Evolutionary conservation across 2,329 filamentous ascomycete genomes (phyloP), one percentile per base, ranked within the genome.

Genomic region (Helotiales sp.): DNA sequence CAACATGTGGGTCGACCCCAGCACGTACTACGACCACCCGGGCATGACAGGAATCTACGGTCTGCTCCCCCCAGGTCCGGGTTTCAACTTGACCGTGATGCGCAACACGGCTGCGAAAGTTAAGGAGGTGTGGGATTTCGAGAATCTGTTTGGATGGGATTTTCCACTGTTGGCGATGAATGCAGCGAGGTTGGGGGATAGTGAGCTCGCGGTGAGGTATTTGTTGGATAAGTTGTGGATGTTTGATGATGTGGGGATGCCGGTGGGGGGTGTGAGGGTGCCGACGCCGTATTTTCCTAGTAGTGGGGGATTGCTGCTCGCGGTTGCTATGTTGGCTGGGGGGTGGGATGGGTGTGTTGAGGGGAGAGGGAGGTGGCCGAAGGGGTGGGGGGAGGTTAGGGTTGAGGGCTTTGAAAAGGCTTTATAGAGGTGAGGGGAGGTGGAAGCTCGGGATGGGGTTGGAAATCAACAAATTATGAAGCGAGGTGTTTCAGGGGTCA

Each of bases 271-370:
- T 0, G 77, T 79, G 4, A 79, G 82, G 49, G 86, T 87, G 8
- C 80, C 85, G 1, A 87, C 86, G 30, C 86, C 86, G 10, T 88
- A 88, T 74, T 86, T 88, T 65, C 86, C 86, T 0, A 82, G 81
- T 22, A 80, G 81, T 40, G 80, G 82, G 2, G 80, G 80, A 1
- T 77, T 88, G 66, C 70, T 88, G 71, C 73, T 86, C 34, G 84
- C 84, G 0, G 78, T 85, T 65, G 85, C 83, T 2, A 86, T 87
- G 84, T 83, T 87, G 82, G 82, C 83, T 11, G 84, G 84, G 1
- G 86, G 83, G 0, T 87, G 85, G 85, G 84, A 87, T 45, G 40
- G 40, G 17, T 45, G 40, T 20, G n/a, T 2, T 6, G 40, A 6
- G 1, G 40, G 17, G 40, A 13, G 3, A 13, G 20, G 40, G n/a